phyloP scores from a whole-genome alignment of 164 flowering plant species.

The Kingdonia uniflora region DNA sequence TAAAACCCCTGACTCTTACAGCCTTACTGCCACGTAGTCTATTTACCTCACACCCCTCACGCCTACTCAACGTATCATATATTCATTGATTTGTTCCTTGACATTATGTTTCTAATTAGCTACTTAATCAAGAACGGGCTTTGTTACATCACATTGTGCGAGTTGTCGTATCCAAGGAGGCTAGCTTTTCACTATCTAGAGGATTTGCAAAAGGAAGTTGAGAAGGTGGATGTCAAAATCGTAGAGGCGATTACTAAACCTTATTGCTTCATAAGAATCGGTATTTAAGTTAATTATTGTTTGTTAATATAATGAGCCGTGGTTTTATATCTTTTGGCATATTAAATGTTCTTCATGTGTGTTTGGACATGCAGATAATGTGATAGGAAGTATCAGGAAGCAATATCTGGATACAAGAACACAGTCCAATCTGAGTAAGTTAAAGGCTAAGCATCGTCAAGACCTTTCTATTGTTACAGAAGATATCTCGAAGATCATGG shows the following conservation, averaged over 20 bases:
- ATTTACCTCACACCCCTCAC: too few species aligned
- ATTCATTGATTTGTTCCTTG: slow-evolving; percentile 4
- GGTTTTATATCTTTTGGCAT: too few species aligned
- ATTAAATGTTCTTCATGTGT: too few species aligned
- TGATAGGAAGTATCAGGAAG: slow-evolving; percentile 36
- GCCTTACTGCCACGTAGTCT: too few species aligned
- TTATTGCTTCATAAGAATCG: too few species aligned
- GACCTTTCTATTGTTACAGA: slow-evolving; percentile 22
- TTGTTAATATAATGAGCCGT: too few species aligned
- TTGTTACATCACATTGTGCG: slow-evolving; percentile 39
- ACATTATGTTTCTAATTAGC: slow-evolving; percentile 14
- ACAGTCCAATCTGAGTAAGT: slow-evolving; percentile 41
- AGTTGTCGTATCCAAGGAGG: slow-evolving; percentile 16
- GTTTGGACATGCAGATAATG: slow-evolving; percentile 18
- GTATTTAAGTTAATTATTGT: too few species aligned
- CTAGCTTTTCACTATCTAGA: slow-evolving; percentile 9
- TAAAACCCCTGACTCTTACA: too few species aligned
- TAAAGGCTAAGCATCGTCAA: slow-evolving; percentile 27
- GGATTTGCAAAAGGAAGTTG: slow-evolving; percentile 4
- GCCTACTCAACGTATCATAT: too few species aligned
- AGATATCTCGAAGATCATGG: slow-evolving; percentile 25
- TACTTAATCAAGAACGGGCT: slow-evolving; percentile 36
- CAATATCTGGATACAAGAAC: slow-evolving; percentile 49
- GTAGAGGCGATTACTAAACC: too few species aligned
- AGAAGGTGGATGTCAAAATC: neutral